Percentiles rank a stretch among this genome's conserved stretches.
phyloP scores from a whole-genome alignment of 345 rosid genomes.

The Tarenaya hassleriana region DNA sequence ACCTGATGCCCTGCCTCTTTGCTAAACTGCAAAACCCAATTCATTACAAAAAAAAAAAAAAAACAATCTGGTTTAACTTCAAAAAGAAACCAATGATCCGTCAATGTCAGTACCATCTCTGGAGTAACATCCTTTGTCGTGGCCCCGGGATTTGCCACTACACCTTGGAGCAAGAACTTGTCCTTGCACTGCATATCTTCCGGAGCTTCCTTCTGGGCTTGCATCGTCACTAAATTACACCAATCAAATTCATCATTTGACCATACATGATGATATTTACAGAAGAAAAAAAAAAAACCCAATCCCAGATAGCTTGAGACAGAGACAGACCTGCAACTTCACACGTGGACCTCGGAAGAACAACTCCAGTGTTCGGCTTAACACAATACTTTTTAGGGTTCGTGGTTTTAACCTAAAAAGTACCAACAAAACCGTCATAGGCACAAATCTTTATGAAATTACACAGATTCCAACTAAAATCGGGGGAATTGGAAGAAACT shows the following conservation, averaged over 20 bases:
- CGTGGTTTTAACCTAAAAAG: conserved; percentile 72
- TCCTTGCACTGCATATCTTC: conserved; percentile 82
- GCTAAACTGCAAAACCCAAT: conserved; percentile 58
- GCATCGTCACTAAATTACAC: conserved; percentile 67
- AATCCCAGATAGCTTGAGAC: neutral
- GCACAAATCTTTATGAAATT: neutral
- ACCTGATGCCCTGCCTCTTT: conserved; percentile 51
- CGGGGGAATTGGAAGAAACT: neutral
- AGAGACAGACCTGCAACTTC: conserved; percentile 48
- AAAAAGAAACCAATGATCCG: neutral
- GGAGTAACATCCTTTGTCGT: conserved; percentile 55
- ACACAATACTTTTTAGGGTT: conserved; percentile 84
- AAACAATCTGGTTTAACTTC: neutral
- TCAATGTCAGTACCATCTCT: conserved; percentile 68
- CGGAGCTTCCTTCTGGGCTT: conserved; percentile 82
- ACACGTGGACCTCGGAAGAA: conserved; percentile 58
- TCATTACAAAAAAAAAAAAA: neutral
- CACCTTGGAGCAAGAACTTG: conserved; percentile 78
- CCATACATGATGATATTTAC: neutral
- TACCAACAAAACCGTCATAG: conserved; percentile 14
- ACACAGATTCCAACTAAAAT: neutral
- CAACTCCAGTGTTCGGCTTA: conserved; percentile 76
- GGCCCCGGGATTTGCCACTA: conserved; percentile 46
- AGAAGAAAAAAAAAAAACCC: neutral
- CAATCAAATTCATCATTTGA: neutral